phyloP scores from a whole-genome alignment of 2,329 filamentous ascomycete genomes.

The Stagonosporopsis tanaceti region DNA sequence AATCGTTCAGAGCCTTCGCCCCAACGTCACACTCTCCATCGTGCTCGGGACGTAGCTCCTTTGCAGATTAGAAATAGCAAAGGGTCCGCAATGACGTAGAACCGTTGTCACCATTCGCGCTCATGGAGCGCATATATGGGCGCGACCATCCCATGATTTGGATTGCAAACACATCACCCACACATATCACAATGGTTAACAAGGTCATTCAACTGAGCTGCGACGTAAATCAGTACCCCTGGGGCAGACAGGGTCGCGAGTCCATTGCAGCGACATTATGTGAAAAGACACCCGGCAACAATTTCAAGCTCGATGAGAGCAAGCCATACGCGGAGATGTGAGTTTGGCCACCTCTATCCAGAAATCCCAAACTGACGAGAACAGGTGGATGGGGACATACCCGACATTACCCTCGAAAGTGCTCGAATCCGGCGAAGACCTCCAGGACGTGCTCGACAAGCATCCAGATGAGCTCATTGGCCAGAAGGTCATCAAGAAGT shows the following conservation, averaged over 20 bases:
- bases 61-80: constrained; percentile 24
- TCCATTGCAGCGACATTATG: constrained; percentile 73
- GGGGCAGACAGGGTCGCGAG: constrained; percentile 72
- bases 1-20: constrained; percentile 9
- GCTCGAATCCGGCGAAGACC: constrained; percentile 67
- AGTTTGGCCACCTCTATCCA: not conserved
- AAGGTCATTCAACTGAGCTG: constrained; percentile 64
- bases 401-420: constrained; percentile 73
- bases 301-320: constrained; percentile 70
- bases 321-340: constrained; percentile 69
- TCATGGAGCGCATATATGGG: constrained; percentile 9
- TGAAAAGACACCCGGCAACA: constrained; percentile 68
- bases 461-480: constrained; percentile 71
- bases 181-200: constrained; percentile 54
- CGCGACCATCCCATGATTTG: not conserved
- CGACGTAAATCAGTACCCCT: constrained; percentile 69
- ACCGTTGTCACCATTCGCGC: constrained; percentile 29
- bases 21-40: constrained; percentile 11
- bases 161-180: not conserved
- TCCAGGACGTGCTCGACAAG: constrained; percentile 69
- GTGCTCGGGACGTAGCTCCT: constrained; percentile 4
- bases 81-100: constrained; percentile 44
- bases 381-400: constrained; percentile 77
- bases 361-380: constrained; percentile 12
- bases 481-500: constrained; percentile 65